Evolutionary conservation across 2,329 filamentous ascomycete species (phyloP), one percentile per base, ranked within the genome.

Genomic region (Neurospora sp.): DNA sequence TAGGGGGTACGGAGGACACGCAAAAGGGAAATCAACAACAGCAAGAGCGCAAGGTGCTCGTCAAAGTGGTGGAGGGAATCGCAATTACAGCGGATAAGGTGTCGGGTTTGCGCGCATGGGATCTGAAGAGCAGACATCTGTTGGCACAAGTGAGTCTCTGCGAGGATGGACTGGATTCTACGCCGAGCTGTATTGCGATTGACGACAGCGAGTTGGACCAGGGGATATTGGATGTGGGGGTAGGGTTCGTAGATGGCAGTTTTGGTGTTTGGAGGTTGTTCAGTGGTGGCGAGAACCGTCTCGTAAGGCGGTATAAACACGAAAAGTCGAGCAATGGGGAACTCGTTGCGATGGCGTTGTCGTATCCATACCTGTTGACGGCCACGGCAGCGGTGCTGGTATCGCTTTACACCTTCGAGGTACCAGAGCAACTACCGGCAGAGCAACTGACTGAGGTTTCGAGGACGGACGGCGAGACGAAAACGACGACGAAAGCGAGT

Each of bases 21-120:
- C 6, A 62, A 33, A 28, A 15, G 3, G 66, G 80, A 82, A 4
- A 80, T 66, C 19, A 82, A 66, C 77, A 87, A 1, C 82, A 84
- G 62, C 79, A 82, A 1, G 80, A 70, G 6, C 83, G 69, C 77
- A 89, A 78, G 83, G 91, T 93, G 43, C 82, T 97, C 6, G 91
- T 94, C 66, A 92, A 92, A 77, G 86, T 97, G 72, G 86, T 90
- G 57, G 88, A 92, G 70, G 91, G 92, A 0, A 82, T 93, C 23
- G 89, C 96, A 8, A 87, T 96, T 68, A 96, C 92, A 3, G 93
- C 87, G 0, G 92, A 97, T 77, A 81, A 82, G 6, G 79, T 81
- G 2, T 85, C 86, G 67, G 93, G 93, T 0, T 81, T 98, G 66
- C 86, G 92, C 43, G 92, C 89, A 1, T 97, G 93, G 93, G 87